phyloP scores from a whole-genome alignment of 257 asterid genomes.

The Agastache rugosa region DNA sequence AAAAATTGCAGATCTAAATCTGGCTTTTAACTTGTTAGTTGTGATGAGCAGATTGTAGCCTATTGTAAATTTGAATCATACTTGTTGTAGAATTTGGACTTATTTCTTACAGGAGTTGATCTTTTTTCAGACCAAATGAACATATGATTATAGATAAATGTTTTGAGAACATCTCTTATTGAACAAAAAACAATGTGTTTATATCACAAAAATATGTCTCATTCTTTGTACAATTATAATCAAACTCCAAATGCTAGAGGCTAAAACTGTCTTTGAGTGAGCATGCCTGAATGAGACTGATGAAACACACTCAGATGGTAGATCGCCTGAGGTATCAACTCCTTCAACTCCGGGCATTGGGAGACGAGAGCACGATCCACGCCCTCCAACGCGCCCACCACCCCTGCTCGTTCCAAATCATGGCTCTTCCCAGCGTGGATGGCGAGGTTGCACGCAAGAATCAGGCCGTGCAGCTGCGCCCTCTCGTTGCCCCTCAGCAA shows the following conservation, averaged over 20 bases:
- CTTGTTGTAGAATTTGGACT: neutral
- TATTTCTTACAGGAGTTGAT: neutral
- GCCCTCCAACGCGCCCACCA: slow-evolving; percentile 62
- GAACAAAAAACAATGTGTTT: too few species aligned
- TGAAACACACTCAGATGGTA: slow-evolving; percentile 71
- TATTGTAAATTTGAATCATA: neutral
- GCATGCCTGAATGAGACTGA: slow-evolving; percentile 66
- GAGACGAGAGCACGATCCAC: slow-evolving; percentile 58
- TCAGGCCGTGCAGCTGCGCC: slow-evolving; percentile 55
- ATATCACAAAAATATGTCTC: too few species aligned
- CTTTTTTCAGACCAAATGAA: neutral
- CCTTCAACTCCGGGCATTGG: slow-evolving; percentile 66
- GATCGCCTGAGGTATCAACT: slow-evolving; percentile 57
- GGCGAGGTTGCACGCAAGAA: slow-evolving; percentile 74
- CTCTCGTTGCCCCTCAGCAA: slow-evolving; percentile 60
- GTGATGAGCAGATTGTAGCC: neutral
- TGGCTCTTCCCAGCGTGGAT: slow-evolving; percentile 71
- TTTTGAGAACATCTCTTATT: too few species aligned
- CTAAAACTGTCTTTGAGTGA: slow-evolving; percentile 48
- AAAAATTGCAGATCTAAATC: slow-evolving; percentile 27
- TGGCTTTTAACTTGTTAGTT: neutral
- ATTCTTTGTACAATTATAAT: too few species aligned
- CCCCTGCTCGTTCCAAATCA: slow-evolving; percentile 68
- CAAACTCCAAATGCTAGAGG: too few species aligned
- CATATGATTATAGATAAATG: neutral